A percentile compares a stretch with the other conserved stretches of the same genome.
Conservation (phyloP, 495 filamentous ascomycete genomes). For the Penicillium coffeae region DNA sequence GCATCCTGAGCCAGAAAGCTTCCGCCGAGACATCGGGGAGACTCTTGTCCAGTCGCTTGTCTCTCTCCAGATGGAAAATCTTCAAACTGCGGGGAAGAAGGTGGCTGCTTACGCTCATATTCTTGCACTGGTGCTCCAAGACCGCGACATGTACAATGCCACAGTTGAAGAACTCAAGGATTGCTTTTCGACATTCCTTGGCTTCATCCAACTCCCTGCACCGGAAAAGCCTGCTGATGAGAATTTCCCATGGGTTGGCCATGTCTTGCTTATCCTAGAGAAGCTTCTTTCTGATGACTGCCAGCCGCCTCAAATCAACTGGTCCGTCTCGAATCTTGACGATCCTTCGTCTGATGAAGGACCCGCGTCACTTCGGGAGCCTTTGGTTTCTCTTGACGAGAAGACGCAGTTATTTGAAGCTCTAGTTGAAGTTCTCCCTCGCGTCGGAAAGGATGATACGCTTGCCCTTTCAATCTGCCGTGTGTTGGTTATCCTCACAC, state of each 20-base stretch:
- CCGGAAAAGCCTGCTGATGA: slow-evolving; percentile 64
- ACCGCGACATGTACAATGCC: slow-evolving; percentile 73
- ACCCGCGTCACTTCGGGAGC: slow-evolving; percentile 55
- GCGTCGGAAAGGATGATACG: slow-evolving; percentile 79
- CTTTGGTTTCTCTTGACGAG: slow-evolving; percentile 61
- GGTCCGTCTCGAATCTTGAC: slow-evolving; percentile 61
- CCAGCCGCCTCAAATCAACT: slow-evolving; percentile 70
- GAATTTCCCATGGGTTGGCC: slow-evolving; percentile 84
- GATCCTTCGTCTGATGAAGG: slow-evolving; percentile 44
- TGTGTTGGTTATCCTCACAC: slow-evolving; percentile 85
- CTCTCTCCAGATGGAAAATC: slow-evolving; percentile 72
- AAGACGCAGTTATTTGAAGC: slow-evolving; percentile 67
- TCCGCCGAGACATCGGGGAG: slow-evolving; percentile 71
- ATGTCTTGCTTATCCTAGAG: slow-evolving; percentile 85
- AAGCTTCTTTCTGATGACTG: slow-evolving; percentile 83
- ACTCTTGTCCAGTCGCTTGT: slow-evolving; percentile 84
- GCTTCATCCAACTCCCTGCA: slow-evolving; percentile 66
- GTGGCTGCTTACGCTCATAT: slow-evolving; percentile 93
- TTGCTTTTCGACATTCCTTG: slow-evolving; percentile 69
- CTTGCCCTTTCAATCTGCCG: slow-evolving; percentile 80
- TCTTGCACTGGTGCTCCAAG: slow-evolving; percentile 80
- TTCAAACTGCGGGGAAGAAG: slow-evolving; percentile 68
- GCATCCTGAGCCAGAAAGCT: slow-evolving; percentile 55
- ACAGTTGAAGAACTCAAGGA: slow-evolving; percentile 72
- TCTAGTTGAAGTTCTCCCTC: slow-evolving; percentile 76